A percentile compares a stretch with the other conserved stretches of the same genome.
Evolutionary conservation across 345 rosid species (phyloP).

Genomic region (Eucalyptus cloeziana): DNA sequence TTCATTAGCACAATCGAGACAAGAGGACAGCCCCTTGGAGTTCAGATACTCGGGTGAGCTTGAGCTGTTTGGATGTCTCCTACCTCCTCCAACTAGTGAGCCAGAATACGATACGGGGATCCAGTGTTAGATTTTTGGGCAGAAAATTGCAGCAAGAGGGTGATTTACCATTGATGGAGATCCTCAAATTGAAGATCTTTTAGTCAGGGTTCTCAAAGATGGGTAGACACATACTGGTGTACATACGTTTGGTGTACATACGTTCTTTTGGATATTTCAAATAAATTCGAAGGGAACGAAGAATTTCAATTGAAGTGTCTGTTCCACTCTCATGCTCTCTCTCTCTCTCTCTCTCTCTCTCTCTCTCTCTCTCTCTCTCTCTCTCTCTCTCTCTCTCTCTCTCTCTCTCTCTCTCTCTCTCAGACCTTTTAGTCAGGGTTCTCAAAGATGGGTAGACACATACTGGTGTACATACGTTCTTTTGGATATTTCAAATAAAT

Average conservation of each 20-base stretch:
- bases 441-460: not conserved
- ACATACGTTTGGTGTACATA: not conserved
- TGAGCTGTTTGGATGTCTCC: not conserved
- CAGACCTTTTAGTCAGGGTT: not conserved
- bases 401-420: not conserved
- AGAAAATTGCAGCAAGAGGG: not conserved
- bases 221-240: not conserved
- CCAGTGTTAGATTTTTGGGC: not conserved
- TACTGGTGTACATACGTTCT: not conserved
- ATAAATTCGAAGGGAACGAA: not conserved
- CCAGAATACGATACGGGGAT: not conserved
- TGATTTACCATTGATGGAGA: not conserved
- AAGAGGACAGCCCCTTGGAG: conserved; percentile 5
- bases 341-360: not conserved
- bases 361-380: not conserved
- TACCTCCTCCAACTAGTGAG: not conserved
- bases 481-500: not conserved
- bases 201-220: not conserved
- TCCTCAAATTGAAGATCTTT: not conserved
- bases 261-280: not conserved
- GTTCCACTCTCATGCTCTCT: not conserved
- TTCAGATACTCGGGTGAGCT: not conserved
- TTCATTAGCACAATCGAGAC: conserved; percentile 24
- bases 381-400: not conserved
- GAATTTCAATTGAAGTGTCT: not conserved